Evolutionary conservation across 805 yeast genomes (phyloP).

Genomic region (Tetrapisispora phaffii): DNA sequence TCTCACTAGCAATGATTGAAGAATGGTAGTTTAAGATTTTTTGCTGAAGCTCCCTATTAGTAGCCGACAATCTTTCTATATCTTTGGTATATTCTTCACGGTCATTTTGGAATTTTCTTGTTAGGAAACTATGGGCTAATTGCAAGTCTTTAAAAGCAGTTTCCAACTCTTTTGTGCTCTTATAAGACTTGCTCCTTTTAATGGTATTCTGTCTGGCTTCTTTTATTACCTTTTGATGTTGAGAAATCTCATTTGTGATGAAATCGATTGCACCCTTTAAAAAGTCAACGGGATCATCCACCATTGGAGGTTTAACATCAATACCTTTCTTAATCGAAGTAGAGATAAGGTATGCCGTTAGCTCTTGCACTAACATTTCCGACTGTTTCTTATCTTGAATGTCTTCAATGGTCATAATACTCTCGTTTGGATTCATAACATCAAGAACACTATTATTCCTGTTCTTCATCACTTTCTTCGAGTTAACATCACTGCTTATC

Average conservation of each 20-base stretch:
- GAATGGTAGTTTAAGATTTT: conserved; percentile 35
- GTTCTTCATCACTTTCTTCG: neutral
- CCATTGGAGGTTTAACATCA: conserved; percentile 17
- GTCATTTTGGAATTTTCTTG: conserved; percentile 60
- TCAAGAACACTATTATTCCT: conserved; percentile 3
- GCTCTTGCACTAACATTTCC: conserved; percentile 14
- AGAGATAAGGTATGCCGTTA: conserved; percentile 26
- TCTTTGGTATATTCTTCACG: conserved; percentile 44
- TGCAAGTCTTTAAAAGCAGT: conserved; percentile 61
- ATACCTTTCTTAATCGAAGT: conserved; percentile 23
- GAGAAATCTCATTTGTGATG: conserved; percentile 6
- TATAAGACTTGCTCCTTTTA: conserved; percentile 5
- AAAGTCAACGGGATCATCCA: conserved; percentile 20
- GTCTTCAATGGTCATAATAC: neutral
- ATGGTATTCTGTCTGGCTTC: conserved; percentile 1
- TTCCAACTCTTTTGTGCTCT: conserved; percentile 16
- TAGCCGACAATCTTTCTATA: conserved; percentile 44
- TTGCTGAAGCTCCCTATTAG: conserved; percentile 42
- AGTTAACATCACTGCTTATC: neutral
- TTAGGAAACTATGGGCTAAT: conserved; percentile 59
- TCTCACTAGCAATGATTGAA: conserved; percentile 31
- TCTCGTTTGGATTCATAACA: neutral
- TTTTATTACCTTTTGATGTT: conserved; percentile 1
- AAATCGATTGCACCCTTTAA: conserved; percentile 24
- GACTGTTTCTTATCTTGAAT: conserved; percentile 2